Percentiles rank a stretch among this genome's conserved stretches.
Evolutionary conservation across 768 basidiomycete genomes (phyloP).

Genomic region (Mycena polygramma): DNA sequence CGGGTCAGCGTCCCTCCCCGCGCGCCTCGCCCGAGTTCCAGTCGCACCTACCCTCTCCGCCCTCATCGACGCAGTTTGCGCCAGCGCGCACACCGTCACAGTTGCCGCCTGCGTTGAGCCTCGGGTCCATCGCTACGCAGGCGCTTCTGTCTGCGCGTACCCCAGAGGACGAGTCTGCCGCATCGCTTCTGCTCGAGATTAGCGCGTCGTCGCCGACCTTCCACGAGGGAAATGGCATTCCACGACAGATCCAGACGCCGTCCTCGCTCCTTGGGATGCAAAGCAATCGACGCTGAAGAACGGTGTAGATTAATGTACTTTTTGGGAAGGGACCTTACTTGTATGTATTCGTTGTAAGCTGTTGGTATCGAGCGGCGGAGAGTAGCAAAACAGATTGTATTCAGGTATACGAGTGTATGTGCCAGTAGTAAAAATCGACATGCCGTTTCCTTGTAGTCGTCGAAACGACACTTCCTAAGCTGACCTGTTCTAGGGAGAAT

Average conservation of each 20-base stretch:
- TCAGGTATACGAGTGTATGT: conserved; percentile 25
- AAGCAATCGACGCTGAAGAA: not conserved
- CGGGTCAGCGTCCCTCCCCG: conserved; percentile 38
- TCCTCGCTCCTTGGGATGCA: conserved; percentile 48
- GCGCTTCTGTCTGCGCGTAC: conserved; percentile 49
- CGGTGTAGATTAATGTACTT: conserved; percentile 13
- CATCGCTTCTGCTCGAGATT: conserved; percentile 76
- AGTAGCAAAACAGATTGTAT: conserved; percentile 18
- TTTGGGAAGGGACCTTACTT: not conserved
- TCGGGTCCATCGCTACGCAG: conserved; percentile 46
- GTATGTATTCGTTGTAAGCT: not conserved
- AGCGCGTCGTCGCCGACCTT: conserved; percentile 57
- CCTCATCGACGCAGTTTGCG: conserved; percentile 65
- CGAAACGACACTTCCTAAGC: conserved; percentile 40
- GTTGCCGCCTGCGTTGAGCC: conserved; percentile 56
- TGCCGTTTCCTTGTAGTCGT: conserved; percentile 35
- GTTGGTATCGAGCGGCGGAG: not conserved
- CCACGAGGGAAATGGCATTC: conserved; percentile 16
- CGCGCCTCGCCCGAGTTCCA: conserved; percentile 34
- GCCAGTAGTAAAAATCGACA: conserved; percentile 38
- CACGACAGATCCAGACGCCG: conserved; percentile 48
- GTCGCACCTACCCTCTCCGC: conserved; percentile 67
- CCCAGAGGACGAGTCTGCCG: conserved; percentile 79
- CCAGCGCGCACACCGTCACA: conserved; percentile 50
- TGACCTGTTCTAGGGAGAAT: conserved; percentile 34